phyloP scores from a whole-genome alignment of 768 basidiomycete genomes.

The Rhodosporidiobolus sp. region DNA sequence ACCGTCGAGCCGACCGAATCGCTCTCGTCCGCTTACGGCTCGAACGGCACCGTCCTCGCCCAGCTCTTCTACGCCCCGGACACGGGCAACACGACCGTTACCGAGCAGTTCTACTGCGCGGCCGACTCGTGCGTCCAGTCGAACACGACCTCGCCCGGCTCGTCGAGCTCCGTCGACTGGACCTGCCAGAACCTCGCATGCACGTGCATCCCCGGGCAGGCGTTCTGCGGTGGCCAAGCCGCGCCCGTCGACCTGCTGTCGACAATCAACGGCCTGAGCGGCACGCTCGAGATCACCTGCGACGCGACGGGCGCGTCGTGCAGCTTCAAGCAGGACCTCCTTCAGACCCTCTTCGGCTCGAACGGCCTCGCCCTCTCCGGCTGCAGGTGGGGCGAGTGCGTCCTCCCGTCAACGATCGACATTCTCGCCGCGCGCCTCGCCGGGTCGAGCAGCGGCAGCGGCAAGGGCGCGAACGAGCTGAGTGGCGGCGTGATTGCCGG shows the following conservation, averaged over 20 bases:
- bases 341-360: conserved; percentile 69
- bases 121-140: conserved; percentile 70
- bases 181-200: conserved; percentile 71
- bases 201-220: conserved; percentile 63
- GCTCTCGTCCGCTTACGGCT: conserved; percentile 57
- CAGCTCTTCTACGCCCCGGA: conserved; percentile 34
- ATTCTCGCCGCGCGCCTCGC: conserved; percentile 43
- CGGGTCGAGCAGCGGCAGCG: conserved; percentile 38
- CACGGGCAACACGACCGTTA: conserved; percentile 52
- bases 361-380: conserved; percentile 67
- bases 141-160: conserved; percentile 47
- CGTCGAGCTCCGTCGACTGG: conserved; percentile 58
- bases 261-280: conserved; percentile 65
- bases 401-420: conserved; percentile 74
- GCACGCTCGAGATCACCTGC: conserved; percentile 68
- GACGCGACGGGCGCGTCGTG: conserved; percentile 58
- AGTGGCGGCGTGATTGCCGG: conserved; percentile 85
- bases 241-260: conserved; percentile 37
- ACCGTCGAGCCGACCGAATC: conserved; percentile 67
- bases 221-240: conserved; percentile 67
- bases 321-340: conserved; percentile 67
- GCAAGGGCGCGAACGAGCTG: conserved; percentile 54
- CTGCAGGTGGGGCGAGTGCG: conserved; percentile 86
- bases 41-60: conserved; percentile 52
- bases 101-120: conserved; percentile 82